phyloP scores from a whole-genome alignment of 176 grass and related monocot species.

The Chloris gayana region DNA sequence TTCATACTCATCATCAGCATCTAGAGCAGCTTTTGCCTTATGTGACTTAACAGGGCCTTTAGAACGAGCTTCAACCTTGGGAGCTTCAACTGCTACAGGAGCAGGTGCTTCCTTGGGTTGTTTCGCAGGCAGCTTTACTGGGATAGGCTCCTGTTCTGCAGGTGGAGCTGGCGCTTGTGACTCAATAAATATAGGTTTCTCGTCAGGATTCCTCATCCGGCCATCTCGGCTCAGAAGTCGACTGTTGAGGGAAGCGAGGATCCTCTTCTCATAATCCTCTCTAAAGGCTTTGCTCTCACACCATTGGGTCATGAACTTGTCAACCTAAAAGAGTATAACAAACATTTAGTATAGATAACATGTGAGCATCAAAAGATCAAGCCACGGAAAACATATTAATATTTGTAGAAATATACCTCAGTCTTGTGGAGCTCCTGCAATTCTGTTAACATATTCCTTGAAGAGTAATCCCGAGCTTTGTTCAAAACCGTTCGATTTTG shows the following conservation, averaged over 20 bases:
- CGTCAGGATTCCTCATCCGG: conserved; percentile 86
- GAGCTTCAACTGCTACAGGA: conserved; percentile 38
- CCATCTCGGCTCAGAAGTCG: conserved; percentile 75
- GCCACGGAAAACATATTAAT: not conserved
- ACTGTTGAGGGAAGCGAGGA: conserved; percentile 68
- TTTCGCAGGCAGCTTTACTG: conserved; percentile 48
- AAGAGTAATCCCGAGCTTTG: conserved; percentile 71
- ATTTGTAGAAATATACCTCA: conserved; percentile 57
- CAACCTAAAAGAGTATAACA: conserved; percentile 51
- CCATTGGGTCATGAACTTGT: conserved; percentile 86
- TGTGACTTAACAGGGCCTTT: conserved; percentile 41
- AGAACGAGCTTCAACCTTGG: conserved; percentile 47
- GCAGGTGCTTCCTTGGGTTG: conserved; percentile 49
- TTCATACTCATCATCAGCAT: conserved; percentile 42
- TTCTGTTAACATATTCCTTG: conserved; percentile 69
- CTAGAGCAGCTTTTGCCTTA: conserved; percentile 52
- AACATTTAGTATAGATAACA: conserved; percentile 37
- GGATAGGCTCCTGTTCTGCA: conserved; percentile 49
- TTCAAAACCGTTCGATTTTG: conserved; percentile 67
- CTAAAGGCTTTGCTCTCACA: conserved; percentile 68
- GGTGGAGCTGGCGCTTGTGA: conserved; percentile 30
- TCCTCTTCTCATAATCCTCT: conserved; percentile 92
- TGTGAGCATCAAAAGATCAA: not conserved
- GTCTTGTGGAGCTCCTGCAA: conserved; percentile 63
- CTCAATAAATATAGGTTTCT: conserved; percentile 76